Evolutionary conservation across 192 early-diverging fungal species (phyloP), one percentile per base, ranked within the genome.

Genomic region (Gaertneriomyces sp.): DNA sequence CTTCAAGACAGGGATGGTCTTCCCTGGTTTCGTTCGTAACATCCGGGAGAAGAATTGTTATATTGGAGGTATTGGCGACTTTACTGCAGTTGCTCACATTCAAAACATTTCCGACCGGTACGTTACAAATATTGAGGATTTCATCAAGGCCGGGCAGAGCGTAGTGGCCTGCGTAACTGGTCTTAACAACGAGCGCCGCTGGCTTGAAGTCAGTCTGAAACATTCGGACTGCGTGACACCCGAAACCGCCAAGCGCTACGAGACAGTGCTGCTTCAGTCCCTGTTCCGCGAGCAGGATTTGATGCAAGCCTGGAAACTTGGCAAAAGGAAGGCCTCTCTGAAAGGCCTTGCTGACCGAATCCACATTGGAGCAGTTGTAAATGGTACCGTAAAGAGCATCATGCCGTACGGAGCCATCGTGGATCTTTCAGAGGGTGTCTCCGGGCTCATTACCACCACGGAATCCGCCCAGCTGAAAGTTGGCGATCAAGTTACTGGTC

Each of bases 11-110:
- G 90, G 86, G n/a, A 76, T 83, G 55, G 73, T 93, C 10, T 64
- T 93, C 8, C 79, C 81, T 40, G 93, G 90, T 0, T 93, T 81
- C 61, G 85, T 96, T 45, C 79, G 76, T 49, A 89, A 85, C 58
- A 77, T 89, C 7, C 81, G 82, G 3, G 81, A 90, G n/a, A 79
- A 79, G 42, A 79, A 79, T 25, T 88, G 88, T 55, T 89, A 90
- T 73, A 80, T 94, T 5, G 75, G 72, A 33, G 88, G 91, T 73
- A 51, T 76, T 6, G 85, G 87, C 12, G 80, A 74, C 0, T 42
- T 82, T 6, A 69, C 73, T 25, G 90, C 80, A n/a, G 64, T 88
- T 45, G 90, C 83, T n/a, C 74, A 76, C 60, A 66, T 78, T 10
- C 70, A 74, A 45, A 70, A 77, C 61, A 53, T 90, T 33, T 84